phyloP scores from a whole-genome alignment of 1,139 yeast species.

The Protomyces pachydermus region DNA sequence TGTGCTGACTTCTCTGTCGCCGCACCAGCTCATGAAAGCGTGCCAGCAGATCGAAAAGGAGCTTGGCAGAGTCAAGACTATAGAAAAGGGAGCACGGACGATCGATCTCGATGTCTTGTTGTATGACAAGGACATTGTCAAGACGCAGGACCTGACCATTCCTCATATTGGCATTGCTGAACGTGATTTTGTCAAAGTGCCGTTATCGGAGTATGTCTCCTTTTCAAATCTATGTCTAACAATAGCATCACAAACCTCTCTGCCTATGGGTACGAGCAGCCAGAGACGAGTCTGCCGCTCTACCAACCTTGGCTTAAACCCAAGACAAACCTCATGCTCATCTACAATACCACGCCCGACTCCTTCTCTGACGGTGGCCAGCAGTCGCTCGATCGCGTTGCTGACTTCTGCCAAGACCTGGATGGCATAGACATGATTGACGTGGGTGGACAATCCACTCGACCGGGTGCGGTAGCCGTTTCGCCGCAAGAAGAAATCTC shows the following conservation, averaged over 20 bases:
- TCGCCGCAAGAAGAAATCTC: conserved; percentile 49
- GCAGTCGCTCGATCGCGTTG: conserved; percentile 40
- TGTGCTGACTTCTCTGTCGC: conserved; percentile 53
- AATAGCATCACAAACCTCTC: neutral
- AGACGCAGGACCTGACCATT: conserved; percentile 49
- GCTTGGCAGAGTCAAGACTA: conserved; percentile 64
- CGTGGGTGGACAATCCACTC: conserved; percentile 88
- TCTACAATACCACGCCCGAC: conserved; percentile 86
- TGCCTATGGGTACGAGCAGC: neutral
- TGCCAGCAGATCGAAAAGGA: conserved; percentile 71
- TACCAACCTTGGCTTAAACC: conserved; percentile 11
- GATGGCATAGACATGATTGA: conserved; percentile 70
- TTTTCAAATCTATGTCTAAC: neutral
- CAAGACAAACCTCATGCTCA: conserved; percentile 63
- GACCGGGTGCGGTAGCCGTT: conserved; percentile 70
- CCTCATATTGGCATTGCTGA: conserved; percentile 90
- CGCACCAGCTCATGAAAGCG: conserved; percentile 56
- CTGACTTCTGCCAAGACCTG: conserved; percentile 44
- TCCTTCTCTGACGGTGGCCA: conserved; percentile 89
- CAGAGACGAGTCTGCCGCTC: neutral
- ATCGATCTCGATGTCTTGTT: conserved; percentile 84
- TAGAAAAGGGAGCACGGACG: conserved; percentile 86
- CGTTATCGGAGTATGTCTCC: conserved; percentile 59
- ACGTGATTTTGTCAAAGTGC: conserved; percentile 82
- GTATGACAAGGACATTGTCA: conserved; percentile 55